These are phyloP conservation scores for Pseudocercospora eumusae DNA, from an alignment of 2,329 filamentous ascomycete species.

Conservation along the genomic window DNA sequence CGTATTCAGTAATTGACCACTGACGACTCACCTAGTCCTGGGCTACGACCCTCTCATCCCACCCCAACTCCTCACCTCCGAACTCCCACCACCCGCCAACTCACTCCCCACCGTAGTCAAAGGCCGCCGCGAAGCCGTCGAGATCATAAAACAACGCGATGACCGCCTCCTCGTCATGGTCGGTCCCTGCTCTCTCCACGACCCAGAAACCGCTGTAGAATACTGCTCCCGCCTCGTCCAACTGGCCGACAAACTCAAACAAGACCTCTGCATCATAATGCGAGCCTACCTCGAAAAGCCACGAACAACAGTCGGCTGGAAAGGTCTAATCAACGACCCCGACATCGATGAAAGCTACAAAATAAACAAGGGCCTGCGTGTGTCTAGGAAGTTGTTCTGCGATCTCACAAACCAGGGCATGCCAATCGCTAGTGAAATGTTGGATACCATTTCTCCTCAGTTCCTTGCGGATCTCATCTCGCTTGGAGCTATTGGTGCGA, in stretches of 20 bases:
- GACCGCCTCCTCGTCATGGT: slow-evolving; percentile 92
- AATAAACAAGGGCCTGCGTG: slow-evolving; percentile 96
- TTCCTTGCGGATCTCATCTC: slow-evolving; percentile 96
- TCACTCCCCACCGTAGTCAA: slow-evolving; percentile 69
- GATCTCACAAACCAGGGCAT: slow-evolving; percentile 85
- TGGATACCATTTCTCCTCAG: slow-evolving; percentile 97
- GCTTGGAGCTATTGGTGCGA: slow-evolving; percentile 89
- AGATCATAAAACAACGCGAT: slow-evolving; percentile 74
- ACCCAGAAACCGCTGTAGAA: slow-evolving; percentile 82
- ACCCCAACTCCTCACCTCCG: slow-evolving; percentile 79
- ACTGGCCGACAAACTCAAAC: slow-evolving; percentile 74
- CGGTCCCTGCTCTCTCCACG: slow-evolving; percentile 96
- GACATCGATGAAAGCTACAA: slow-evolving; percentile 96
- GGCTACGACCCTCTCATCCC: slow-evolving; percentile 93
- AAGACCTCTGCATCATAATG: slow-evolving; percentile 92
- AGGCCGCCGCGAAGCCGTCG: slow-evolving; percentile 67
- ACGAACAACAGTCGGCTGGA: slow-evolving; percentile 97
- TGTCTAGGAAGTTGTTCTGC: slow-evolving; percentile 90
- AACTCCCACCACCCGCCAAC: slow-evolving; percentile 68
- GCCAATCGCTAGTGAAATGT: slow-evolving; percentile 96
- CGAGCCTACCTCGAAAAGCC: slow-evolving; percentile 99
- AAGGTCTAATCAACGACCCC: slow-evolving; percentile 97
- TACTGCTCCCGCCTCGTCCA: slow-evolving; percentile 79
- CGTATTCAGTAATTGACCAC: slow-evolving; percentile 12
- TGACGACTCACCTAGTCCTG: slow-evolving; percentile 62